Percentiles rank a stretch among this genome's conserved stretches.
Evolutionary conservation across 1,139 yeast species (phyloP).

Genomic region (Yarrowia galli): DNA sequence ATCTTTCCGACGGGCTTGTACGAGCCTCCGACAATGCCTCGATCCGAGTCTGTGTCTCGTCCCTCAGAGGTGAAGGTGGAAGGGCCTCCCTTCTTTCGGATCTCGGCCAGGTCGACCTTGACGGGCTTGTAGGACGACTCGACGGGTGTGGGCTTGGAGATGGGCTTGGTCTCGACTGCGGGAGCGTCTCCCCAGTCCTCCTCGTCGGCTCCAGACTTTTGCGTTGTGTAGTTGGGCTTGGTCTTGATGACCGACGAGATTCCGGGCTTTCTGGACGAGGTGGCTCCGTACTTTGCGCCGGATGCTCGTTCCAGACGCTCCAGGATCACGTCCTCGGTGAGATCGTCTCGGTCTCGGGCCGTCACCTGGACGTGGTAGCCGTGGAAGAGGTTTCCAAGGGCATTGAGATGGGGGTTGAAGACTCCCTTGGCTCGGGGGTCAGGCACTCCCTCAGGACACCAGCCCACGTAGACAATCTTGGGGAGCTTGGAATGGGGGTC

Average conservation of each 20-base stretch:
- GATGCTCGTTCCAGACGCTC: slow-evolving; percentile 87
- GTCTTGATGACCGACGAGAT: slow-evolving; percentile 48
- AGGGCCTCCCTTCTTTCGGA: slow-evolving; percentile 52
- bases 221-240: slow-evolving; percentile 50
- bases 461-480: slow-evolving; percentile 84
- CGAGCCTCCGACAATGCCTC: slow-evolving; percentile 34
- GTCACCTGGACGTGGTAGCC: slow-evolving; percentile 97
- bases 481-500: slow-evolving; percentile 90
- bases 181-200: slow-evolving; percentile 67
- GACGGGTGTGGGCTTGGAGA: slow-evolving; percentile 46
- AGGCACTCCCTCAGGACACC: slow-evolving; percentile 66
- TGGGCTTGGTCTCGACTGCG: slow-evolving; percentile 52
- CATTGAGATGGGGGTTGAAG: slow-evolving; percentile 54
- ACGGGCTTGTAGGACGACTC: slow-evolving; percentile 78
- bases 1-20: slow-evolving; percentile 69
- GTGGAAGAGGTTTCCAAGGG: slow-evolving; percentile 53
- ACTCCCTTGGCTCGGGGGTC: slow-evolving; percentile 54
- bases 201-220: slow-evolving; percentile 51
- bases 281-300: slow-evolving; percentile 88
- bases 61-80: slow-evolving; percentile 45
- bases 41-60: slow-evolving; percentile 44
- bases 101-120: slow-evolving; percentile 56
- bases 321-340: slow-evolving; percentile 77
- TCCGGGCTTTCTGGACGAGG: slow-evolving; percentile 46
- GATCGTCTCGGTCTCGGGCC: slow-evolving; percentile 92